Evolutionary conservation across 306 rosid species (phyloP), one percentile per base, ranked within the genome.

Genomic region (Vigna trinervia): DNA sequence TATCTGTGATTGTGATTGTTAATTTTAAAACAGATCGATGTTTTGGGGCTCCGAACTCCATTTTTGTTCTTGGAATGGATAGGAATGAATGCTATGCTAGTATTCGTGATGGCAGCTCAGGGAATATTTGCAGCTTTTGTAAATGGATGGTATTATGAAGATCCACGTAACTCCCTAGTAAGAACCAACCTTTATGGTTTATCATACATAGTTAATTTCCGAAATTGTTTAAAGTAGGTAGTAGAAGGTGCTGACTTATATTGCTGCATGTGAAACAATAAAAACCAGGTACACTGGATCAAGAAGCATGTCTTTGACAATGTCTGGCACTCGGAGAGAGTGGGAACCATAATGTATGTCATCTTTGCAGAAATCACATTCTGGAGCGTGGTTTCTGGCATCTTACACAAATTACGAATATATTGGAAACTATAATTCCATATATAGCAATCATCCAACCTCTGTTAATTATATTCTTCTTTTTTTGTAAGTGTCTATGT

Each of bases 61-160:
- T 93, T 93, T 72, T 79, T 93, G 51, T 88, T 90, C 84, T 82
- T 93, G 58, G 97, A 93, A 66, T 93, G 98, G 98, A 93, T 93
- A 26, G 98, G 98, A 80, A 89, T 88, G 97, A 93, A 93, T 75
- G 97, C 97, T 10, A 91, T 93, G 98, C 89, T 91, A 19, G 97
- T 93, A 74, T 93, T 81, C 84, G 96, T 91, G 78, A 73, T 93
- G 93, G 97, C 96, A 52, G 98, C 97, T 13, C 81, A 93, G 32
- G 97, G 96, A 5, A 93, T 93, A 63, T 91, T 93, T 12, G 98
- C 96, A 22, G 97, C 96, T 57, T 93, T 93, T 71, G 85, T 93
- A 26, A 93, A 93, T 78, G 98, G 96, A 19, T 91, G 97, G 98
- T 93, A 78, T 69, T 91, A 91, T 78, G 78, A 81, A 71, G 52